Evolutionary conservation across 1,139 yeast species (phyloP).

Genomic region (Scheffersomyces insectosa): DNA sequence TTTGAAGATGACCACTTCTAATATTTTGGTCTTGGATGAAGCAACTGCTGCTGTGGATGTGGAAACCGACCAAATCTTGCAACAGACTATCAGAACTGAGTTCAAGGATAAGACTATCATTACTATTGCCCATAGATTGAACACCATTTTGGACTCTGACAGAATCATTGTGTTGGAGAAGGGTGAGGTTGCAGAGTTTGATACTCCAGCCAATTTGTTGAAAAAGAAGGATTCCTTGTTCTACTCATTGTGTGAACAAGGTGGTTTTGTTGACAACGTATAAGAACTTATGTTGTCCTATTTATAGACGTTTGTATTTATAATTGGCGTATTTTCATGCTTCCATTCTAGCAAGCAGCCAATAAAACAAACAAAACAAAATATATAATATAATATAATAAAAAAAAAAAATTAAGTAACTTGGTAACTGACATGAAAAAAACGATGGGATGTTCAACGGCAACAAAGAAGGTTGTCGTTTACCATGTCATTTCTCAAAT

Average conservation of each 20-base stretch:
- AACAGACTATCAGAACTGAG: constrained; percentile 81
- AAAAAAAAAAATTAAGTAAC: not conserved
- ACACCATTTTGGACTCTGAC: constrained; percentile 91
- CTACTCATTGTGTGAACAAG: constrained; percentile 75
- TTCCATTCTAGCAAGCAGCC: too few relatives aligned
- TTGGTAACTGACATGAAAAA: too few relatives aligned
- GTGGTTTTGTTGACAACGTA: constrained; percentile 45
- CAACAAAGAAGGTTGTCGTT: too few relatives aligned
- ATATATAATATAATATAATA: not conserved
- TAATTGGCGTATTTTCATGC: too few relatives aligned
- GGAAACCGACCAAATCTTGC: constrained; percentile 85
- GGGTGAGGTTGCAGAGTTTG: constrained; percentile 87
- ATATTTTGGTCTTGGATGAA: constrained; percentile 83
- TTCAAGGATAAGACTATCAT: constrained; percentile 87
- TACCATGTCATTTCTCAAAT: too few relatives aligned
- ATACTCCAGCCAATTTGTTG: constrained; percentile 69
- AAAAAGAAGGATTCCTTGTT: constrained; percentile 69
- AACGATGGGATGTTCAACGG: too few relatives aligned
- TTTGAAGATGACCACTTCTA: constrained; percentile 61
- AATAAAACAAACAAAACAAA: too few relatives aligned
- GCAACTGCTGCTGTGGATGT: constrained; percentile 98
- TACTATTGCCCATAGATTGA: constrained; percentile 93
- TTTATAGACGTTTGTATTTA: not conserved
- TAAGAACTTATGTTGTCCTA: not conserved
- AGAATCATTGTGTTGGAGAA: constrained; percentile 81